phyloP scores from a whole-genome alignment of 2,329 filamentous ascomycete species.

The Pyrenochaeta sp. region DNA sequence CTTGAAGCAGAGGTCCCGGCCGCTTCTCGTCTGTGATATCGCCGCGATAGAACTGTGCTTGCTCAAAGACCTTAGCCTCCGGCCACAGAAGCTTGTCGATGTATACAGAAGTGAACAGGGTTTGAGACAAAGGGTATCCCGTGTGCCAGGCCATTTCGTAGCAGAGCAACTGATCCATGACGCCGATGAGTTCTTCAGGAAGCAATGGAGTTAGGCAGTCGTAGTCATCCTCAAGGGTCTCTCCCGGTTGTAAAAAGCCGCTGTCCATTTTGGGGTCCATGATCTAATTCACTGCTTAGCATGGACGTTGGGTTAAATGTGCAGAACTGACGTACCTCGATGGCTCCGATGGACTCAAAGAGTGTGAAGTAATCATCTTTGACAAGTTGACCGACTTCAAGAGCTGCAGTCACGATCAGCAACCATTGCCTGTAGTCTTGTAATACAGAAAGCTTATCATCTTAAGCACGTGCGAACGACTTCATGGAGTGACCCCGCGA shows the following conservation, averaged over 20 bases:
- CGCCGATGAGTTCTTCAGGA: conserved; percentile 84
- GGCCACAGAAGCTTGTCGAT: conserved; percentile 83
- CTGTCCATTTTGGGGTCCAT: conserved; percentile 99
- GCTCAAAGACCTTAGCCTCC: conserved; percentile 67
- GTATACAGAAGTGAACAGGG: conserved; percentile 90
- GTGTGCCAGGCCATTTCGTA: conserved; percentile 98
- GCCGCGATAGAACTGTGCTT: conserved; percentile 67
- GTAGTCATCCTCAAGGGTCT: conserved; percentile 85
- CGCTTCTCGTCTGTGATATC: conserved; percentile 26
- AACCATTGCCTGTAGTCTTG: background rate
- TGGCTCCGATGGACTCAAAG: conserved; percentile 89
- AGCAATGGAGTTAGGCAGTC: conserved; percentile 73
- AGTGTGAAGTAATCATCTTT: conserved; percentile 96
- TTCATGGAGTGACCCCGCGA: conserved; percentile 21
- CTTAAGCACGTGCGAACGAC: conserved; percentile 7
- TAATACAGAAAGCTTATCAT: background rate
- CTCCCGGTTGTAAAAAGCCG: conserved; percentile 78
- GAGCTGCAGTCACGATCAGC: conserved; percentile 60
- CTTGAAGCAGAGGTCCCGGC: conserved; percentile 50
- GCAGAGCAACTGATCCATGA: conserved; percentile 92
- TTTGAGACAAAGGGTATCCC: conserved; percentile 95
- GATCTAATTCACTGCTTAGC: conserved; percentile 67
- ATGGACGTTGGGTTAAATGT: background rate
- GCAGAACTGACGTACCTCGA: conserved; percentile 64
- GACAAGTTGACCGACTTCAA: conserved; percentile 82